These are phyloP conservation scores for Pichia cabralensis DNA, from an alignment of 805 yeast genomes.

Conservation along the genomic window DNA sequence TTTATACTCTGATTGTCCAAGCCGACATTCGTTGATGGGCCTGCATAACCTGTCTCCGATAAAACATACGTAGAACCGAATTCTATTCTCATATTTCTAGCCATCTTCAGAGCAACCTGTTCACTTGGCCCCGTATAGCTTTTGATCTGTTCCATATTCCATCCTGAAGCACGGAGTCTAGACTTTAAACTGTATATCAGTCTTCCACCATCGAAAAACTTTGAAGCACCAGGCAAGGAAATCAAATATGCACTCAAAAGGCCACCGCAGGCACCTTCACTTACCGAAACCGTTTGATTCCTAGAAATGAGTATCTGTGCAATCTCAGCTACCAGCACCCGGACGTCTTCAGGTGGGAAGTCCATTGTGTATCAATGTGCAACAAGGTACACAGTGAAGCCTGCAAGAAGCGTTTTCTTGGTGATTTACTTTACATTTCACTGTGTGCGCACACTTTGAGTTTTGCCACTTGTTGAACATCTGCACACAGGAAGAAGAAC, in stretches of 20 bases:
- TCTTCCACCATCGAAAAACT: conserved; percentile 77
- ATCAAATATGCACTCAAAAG: conserved; percentile 70
- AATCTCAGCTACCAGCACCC: conserved; percentile 42
- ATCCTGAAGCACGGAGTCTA: conserved; percentile 65
- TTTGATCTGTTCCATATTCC: conserved; percentile 61
- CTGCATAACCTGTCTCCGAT: conserved; percentile 85
- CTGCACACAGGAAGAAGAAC: no score
- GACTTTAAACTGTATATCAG: conserved; percentile 70
- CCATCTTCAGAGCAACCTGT: conserved; percentile 62
- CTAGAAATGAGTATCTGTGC: conserved; percentile 43
- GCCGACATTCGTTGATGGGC: conserved; percentile 41
- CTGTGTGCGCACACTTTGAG: no score
- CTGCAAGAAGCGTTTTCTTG: no score
- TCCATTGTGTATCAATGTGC: conserved; percentile 22
- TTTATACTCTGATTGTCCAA: conserved; percentile 25
- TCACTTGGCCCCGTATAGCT: conserved; percentile 77
- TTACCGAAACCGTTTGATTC: conserved; percentile 61
- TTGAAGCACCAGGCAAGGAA: conserved; percentile 77
- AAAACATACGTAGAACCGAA: conserved; percentile 75
- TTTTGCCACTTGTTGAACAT: no score
- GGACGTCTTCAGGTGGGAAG: conserved; percentile 56
- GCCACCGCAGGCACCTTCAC: conserved; percentile 91
- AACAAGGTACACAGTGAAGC: no score
- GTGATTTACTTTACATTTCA: no score
- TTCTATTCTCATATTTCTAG: conserved; percentile 70